Percentiles rank a stretch among this genome's conserved stretches.
Evolutionary conservation across 805 yeast species (phyloP).

Genomic region (Sugiyamaella mastotermitis): DNA sequence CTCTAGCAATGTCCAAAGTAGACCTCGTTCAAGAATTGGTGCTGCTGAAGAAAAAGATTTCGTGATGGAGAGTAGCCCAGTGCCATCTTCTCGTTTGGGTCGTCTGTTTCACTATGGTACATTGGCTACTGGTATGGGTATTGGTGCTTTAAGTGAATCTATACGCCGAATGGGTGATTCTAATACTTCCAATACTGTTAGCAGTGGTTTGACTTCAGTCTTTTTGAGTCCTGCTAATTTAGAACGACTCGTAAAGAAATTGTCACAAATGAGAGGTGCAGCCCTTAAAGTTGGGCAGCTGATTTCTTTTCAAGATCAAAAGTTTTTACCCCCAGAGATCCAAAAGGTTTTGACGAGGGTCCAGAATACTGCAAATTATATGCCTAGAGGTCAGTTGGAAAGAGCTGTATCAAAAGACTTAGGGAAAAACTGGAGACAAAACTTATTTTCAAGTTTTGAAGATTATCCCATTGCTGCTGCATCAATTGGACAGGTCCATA

Average conservation of each 20-base stretch:
- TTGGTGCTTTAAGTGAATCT: slow-evolving; percentile 77
- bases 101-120: slow-evolving; percentile 90
- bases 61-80: slow-evolving; percentile 57
- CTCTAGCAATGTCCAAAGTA: too few relatives aligned
- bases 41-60: slow-evolving; percentile 34
- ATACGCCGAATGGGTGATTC: slow-evolving; percentile 43
- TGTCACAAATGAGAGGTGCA: slow-evolving; percentile 97
- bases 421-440: slow-evolving; percentile 71
- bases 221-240: slow-evolving; percentile 77
- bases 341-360: slow-evolving; percentile 76
- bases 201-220: too few relatives aligned
- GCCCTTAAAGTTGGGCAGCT: slow-evolving; percentile 96
- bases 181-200: slow-evolving; percentile 27
- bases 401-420: slow-evolving; percentile 65
- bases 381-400: slow-evolving; percentile 90
- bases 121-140: slow-evolving; percentile 84
- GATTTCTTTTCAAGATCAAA: slow-evolving; percentile 88
- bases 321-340: slow-evolving; percentile 77
- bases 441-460: slow-evolving; percentile 64
- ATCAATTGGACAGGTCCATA: slow-evolving; percentile 94
- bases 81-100: slow-evolving; percentile 83
- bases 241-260: slow-evolving; percentile 79
- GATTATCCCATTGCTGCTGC: slow-evolving; percentile 95
- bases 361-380: slow-evolving; percentile 91
- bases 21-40: slow-evolving; percentile 21